Evolutionary conservation across 1,139 yeast species (phyloP), one percentile per base, ranked within the genome.

Genomic region (Blastobotrys niveus): DNA sequence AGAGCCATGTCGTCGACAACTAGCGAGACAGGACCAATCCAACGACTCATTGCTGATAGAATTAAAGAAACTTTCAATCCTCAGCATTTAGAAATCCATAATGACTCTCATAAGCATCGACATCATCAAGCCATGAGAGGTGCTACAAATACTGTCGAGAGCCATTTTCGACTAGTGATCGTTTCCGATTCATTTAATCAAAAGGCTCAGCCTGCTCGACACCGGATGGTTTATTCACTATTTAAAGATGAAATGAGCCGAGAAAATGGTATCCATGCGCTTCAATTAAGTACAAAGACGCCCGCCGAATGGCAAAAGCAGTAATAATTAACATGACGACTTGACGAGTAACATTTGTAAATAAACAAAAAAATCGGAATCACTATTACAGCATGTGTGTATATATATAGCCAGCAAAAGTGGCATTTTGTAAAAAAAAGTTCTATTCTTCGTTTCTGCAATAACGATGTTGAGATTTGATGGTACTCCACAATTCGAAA

Each of bases 41-140:
- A 82, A 47, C 58, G 62, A 12, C 58, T 68, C 31, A 79, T 82
- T 33, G 63, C 64, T 25, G 52, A 63, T 6, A 80, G 80, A 56
- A 58, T 85, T 18, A 56, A 63, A 20, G 51, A 57, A 2, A 64
- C 66, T 8, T 71, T 84, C 50, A 62, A 71, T 7, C 86, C 91
- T 0, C 51, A 68, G 1, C 65, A 60, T 45, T 67, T 86, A 36
- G 75, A 74, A 43, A 70, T 87, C 20, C 71, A 70, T 50, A 91
- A 91, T 62, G 97, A 91, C 64, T 86, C 96, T 2, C 79, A 79
- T 62, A 83, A 84, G 61, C 98, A 91, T 63, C 77, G 89, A 2
- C 93, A 87, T 55, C 98, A 91, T 63, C 82, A 80, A 46, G 91
- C 95, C 1, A 76, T 87, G 71, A 73, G 80, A 48, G 86, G 82